Conservation (phyloP, 2,329 filamentous ascomycete species). For the Stenocarpella maydis region DNA sequence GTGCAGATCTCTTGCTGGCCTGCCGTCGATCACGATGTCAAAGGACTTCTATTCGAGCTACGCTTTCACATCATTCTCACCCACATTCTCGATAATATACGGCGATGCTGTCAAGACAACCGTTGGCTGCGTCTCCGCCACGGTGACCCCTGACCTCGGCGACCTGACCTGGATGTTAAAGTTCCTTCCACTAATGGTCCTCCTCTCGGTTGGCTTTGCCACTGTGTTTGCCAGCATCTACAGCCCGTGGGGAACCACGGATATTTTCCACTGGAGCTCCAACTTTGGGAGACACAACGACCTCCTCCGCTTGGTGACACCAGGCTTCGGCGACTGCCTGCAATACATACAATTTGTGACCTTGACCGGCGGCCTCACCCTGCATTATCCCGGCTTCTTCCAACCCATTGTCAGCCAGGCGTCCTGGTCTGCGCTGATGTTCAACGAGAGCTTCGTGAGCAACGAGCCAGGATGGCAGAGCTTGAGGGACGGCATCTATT, state of each 20-base stretch:
- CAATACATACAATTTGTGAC: slow-evolving; percentile 96
- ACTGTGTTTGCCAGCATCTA: slow-evolving; percentile 86
- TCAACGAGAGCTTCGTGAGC: slow-evolving; percentile 88
- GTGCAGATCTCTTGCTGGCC: slow-evolving; percentile 46
- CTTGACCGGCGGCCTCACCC: slow-evolving; percentile 83
- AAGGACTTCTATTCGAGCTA: slow-evolving; percentile 84
- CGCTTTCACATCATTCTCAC: slow-evolving; percentile 81
- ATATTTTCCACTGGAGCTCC: slow-evolving; percentile 95
- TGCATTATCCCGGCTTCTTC: slow-evolving; percentile 93
- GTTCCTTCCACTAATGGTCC: slow-evolving; percentile 79
- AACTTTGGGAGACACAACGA: slow-evolving; percentile 97
- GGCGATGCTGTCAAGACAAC: slow-evolving; percentile 70
- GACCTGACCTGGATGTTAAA: slow-evolving; percentile 72
- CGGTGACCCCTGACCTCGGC: slow-evolving; percentile 85
- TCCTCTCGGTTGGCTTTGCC: slow-evolving; percentile 81
- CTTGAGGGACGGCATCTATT: slow-evolving; percentile 86
- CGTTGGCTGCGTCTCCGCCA: slow-evolving; percentile 83
- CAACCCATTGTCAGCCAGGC: slow-evolving; percentile 89
- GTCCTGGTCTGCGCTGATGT: slow-evolving; percentile 90
- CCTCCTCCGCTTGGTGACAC: slow-evolving; percentile 88
- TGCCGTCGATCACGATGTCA: slow-evolving; percentile 78
- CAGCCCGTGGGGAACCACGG: slow-evolving; percentile 91
- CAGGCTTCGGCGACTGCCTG: slow-evolving; percentile 94
- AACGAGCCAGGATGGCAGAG: slow-evolving; percentile 70
- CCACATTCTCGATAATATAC: slow-evolving; percentile 77